Evolutionary conservation across 257 asterid genomes (phyloP), one percentile per base, ranked within the genome.

Genomic region (Solanum piurae): DNA sequence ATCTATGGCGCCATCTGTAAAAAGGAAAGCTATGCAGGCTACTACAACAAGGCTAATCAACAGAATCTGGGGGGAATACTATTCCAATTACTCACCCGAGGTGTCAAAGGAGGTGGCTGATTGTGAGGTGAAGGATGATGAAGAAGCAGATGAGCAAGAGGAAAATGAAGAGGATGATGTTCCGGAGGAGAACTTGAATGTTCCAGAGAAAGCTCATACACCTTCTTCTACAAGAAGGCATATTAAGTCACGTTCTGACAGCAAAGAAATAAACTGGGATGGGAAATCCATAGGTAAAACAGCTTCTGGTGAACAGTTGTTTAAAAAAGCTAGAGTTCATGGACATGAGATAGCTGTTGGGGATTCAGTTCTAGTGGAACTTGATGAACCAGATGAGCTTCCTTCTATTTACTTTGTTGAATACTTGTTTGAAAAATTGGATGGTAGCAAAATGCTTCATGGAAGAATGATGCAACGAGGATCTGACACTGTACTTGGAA

Each of bases 1-100:
- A 42, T 95, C 93, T 71, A 93, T 95, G 92, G 96, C 83, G 74
- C 94, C 98, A 72, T 92, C 92, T 83, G 90, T 91, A 55, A 94
- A 93, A 90, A 93, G 94, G 91, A 95, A 95, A 92, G 94, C 99
- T 72, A 97, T 97, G 99, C 98, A 95, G 89, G 99, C 99, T 25
- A 95, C 99, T 14, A 93, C 98, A 14, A 95, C 99, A 5, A 93
- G 94, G 92, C 91, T 95, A 83, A 93, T 97, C 86, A 94, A 95
- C 90, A 91, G 97, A 93, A 93, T 95, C 84, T 95, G 99, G 99
- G 99, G 96, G 49, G 98, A 89, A 23, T 97, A 93, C 91, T 97
- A 97, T 87, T 95, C 99, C 76, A 95, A 95, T 84, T 92, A 95
- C 93, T 91, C 91, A 58, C 96, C 98, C 1, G 98, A 97, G 88